Conservation (phyloP, 2,329 filamentous ascomycete species). For the Phyllosticta capitalensis region DNA sequence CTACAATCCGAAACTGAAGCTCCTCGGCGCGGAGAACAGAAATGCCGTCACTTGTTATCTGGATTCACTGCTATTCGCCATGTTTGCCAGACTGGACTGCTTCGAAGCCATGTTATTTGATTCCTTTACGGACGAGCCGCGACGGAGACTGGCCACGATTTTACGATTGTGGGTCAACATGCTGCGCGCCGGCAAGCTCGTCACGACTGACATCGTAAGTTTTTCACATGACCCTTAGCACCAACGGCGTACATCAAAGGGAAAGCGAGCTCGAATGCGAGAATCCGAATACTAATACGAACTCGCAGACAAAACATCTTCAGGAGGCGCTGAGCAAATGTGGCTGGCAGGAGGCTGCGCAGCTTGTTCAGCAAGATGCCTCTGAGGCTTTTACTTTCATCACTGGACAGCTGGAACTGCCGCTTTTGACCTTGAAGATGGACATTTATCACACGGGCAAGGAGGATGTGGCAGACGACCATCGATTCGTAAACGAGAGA, state of each 20-base stretch:
- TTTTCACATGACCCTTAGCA: background rate
- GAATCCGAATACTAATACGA: background rate
- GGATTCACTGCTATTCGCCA: slow-evolving; percentile 83
- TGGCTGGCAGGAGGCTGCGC: slow-evolving; percentile 75
- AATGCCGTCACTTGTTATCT: slow-evolving; percentile 88
- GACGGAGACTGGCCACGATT: slow-evolving; percentile 64
- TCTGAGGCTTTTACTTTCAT: slow-evolving; percentile 95
- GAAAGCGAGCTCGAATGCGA: background rate
- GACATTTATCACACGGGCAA: slow-evolving; percentile 90
- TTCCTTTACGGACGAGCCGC: slow-evolving; percentile 61
- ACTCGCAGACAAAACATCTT: slow-evolving; percentile 62
- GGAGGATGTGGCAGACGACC: slow-evolving; percentile 73
- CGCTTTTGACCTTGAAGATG: slow-evolving; percentile 82
- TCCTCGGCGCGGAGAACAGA: slow-evolving; percentile 81
- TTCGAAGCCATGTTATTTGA: slow-evolving; percentile 90
- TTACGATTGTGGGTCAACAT: slow-evolving; percentile 90
- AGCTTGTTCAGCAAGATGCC: slow-evolving; percentile 80
- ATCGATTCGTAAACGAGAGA: slow-evolving; percentile 89
- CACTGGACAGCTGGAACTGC: slow-evolving; percentile 78
- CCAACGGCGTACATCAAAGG: too few relatives aligned
- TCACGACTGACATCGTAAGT: slow-evolving; percentile 72
- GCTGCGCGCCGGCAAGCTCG: slow-evolving; percentile 72
- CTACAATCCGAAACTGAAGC: slow-evolving; percentile 60
- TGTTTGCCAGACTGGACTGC: slow-evolving; percentile 83
- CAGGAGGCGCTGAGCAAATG: slow-evolving; percentile 76